Evolutionary conservation across 2,329 filamentous ascomycete species (phyloP).

Genomic region (Amylocarpus encephaloides): DNA sequence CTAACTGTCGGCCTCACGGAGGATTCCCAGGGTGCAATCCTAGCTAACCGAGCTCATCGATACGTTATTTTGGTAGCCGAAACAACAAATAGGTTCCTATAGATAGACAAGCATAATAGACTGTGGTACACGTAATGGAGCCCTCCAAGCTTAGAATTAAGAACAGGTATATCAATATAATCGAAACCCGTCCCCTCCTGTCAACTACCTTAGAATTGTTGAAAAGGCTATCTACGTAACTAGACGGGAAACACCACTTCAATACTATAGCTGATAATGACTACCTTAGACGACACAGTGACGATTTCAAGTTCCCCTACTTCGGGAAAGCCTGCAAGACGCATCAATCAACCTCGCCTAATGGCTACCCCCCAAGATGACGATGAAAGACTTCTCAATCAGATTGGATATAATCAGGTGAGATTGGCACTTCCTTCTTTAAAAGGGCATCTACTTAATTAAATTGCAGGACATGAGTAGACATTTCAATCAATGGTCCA

Average conservation of each 20-base stretch:
- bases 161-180: background rate
- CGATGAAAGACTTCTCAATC: slow-evolving; percentile 52
- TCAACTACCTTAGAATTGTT: background rate
- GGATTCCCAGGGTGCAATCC: too few relatives aligned
- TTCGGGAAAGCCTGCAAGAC: background rate
- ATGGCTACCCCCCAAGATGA: slow-evolving; percentile 50
- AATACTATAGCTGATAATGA: background rate
- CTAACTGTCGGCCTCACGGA: too few relatives aligned
- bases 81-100: too few relatives aligned
- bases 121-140: too few relatives aligned
- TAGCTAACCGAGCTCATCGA: too few relatives aligned
- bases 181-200: background rate
- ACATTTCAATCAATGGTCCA: slow-evolving; percentile 62
- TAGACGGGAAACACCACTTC: background rate
- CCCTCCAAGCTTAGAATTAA: background rate
- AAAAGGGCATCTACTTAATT: too few relatives aligned
- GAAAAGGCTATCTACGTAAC: background rate
- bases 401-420: slow-evolving; percentile 59
- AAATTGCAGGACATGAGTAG: slow-evolving; percentile 47
- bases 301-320: background rate
- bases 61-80: too few relatives aligned
- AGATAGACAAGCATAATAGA: too few relatives aligned
- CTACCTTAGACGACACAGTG: slow-evolving; percentile 2
- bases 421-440: slow-evolving; percentile 10
- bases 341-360: background rate